Conservation (phyloP, 176 grass and related monocot species). For the Eragrostis curvula region DNA sequence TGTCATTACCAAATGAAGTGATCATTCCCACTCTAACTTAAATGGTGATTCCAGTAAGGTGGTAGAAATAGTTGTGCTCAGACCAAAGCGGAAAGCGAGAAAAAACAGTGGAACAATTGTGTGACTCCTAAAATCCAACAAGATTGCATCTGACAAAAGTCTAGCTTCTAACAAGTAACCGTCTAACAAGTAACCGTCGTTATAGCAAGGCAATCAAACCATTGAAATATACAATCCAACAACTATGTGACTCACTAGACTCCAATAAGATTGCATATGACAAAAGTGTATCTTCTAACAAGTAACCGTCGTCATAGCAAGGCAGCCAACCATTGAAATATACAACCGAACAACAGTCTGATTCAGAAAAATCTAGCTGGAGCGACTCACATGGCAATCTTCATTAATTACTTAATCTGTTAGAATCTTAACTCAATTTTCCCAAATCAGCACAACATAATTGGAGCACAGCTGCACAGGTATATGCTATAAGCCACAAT, state of each 20-base stretch:
- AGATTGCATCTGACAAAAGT: neutral
- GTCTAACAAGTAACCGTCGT: neutral
- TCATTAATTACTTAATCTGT: neutral
- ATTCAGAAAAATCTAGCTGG: neutral
- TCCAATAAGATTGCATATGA: slow-evolving; percentile 4
- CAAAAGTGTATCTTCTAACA: neutral
- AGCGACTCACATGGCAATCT: neutral
- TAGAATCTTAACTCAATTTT: neutral
- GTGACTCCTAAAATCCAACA: neutral
- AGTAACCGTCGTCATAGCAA: neutral
- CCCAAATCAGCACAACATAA: neutral
- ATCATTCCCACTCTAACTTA: slow-evolving; percentile 16
- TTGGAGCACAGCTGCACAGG: neutral
- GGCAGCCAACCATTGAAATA: neutral
- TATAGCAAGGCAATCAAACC: neutral
- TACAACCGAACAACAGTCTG: neutral
- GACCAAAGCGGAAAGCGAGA: neutral
- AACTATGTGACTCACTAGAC: neutral
- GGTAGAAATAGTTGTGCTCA: neutral
- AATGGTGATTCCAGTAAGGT: neutral
- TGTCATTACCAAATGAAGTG: slow-evolving; percentile 45
- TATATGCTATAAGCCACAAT: neutral
- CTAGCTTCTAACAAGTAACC: neutral
- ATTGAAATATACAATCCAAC: neutral
- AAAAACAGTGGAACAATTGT: neutral